Conservation (phyloP, 768 basidiomycete genomes). For the Tephrocybe rancida region DNA sequence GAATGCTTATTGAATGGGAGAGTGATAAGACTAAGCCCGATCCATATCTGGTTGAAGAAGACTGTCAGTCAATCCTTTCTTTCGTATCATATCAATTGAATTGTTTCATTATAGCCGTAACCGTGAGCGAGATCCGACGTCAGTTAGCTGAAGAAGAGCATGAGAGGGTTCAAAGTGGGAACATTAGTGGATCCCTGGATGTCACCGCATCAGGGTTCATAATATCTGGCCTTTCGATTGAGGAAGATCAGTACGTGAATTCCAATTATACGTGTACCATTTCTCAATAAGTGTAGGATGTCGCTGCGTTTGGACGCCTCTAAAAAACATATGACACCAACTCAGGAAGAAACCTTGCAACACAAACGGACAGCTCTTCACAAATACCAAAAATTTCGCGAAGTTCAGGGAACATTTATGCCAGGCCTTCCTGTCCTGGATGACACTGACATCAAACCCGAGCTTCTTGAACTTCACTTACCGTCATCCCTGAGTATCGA, state of each 20-base stretch:
- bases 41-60: constrained; percentile 19
- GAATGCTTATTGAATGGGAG: constrained; percentile 14
- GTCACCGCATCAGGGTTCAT: constrained; percentile 8
- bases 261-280: not conserved
- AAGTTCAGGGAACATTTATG: constrained; percentile 9
- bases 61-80: not conserved
- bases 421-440: constrained; percentile 11
- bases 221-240: constrained; percentile 10
- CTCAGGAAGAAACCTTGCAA: not conserved
- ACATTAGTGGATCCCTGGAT: not conserved
- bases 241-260: constrained; percentile 14
- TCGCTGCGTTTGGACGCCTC: too few relatives aligned
- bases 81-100: too few relatives aligned
- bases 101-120: constrained; percentile 9
- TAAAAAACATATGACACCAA: too few relatives aligned
- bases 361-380: not conserved
- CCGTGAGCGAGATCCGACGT: constrained; percentile 6
- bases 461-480: constrained; percentile 11
- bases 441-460: not conserved
- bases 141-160: constrained; percentile 14
- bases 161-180: constrained; percentile 1
- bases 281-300: not conserved
- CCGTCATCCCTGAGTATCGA: constrained; percentile 13
- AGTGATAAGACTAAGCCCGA: constrained; percentile 7
- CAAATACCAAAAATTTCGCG: constrained; percentile 3